Conservation (phyloP, 768 basidiomycete genomes). For the Macrolepiota dolichaula region DNA sequence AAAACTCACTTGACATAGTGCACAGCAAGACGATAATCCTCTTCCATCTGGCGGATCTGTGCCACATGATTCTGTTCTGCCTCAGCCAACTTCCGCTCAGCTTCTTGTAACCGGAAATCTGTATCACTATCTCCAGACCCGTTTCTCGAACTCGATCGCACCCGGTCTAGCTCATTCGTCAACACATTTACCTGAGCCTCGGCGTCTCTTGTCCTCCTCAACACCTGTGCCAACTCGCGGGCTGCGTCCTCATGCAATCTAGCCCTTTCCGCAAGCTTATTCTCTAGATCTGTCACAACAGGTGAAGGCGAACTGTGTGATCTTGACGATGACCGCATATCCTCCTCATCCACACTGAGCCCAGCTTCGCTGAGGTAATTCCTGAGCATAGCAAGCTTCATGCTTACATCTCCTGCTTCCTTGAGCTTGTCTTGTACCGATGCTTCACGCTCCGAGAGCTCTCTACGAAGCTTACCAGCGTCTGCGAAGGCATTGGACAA, state of each 20-base stretch:
- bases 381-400: slow-evolving; percentile 77
- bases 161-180: slow-evolving; percentile 62
- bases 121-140: slow-evolving; percentile 20
- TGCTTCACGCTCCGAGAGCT: slow-evolving; percentile 62
- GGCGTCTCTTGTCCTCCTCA: slow-evolving; percentile 68
- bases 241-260: slow-evolving; percentile 72
- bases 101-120: slow-evolving; percentile 49
- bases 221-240: slow-evolving; percentile 65
- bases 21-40: slow-evolving; percentile 94
- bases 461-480: slow-evolving; percentile 64
- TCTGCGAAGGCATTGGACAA: slow-evolving; percentile 68
- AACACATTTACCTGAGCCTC: slow-evolving; percentile 68
- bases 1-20: slow-evolving; percentile 89
- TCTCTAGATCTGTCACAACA: slow-evolving; percentile 70
- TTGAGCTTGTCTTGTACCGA: slow-evolving; percentile 61
- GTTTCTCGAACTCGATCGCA: slow-evolving; percentile 38
- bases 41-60: slow-evolving; percentile 85
- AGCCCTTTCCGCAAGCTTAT: slow-evolving; percentile 67
- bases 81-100: slow-evolving; percentile 78
- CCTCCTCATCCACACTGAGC: slow-evolving; percentile 72
- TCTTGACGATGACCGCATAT: slow-evolving; percentile 43
- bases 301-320: slow-evolving; percentile 36
- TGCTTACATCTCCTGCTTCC: slow-evolving; percentile 62
- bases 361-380: slow-evolving; percentile 89
- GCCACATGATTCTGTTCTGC: slow-evolving; percentile 75